A percentile compares a stretch with the other conserved stretches of the same genome.
Conservation (phyloP, 2,329 filamentous ascomycete species). For the Volutella citrinella region DNA sequence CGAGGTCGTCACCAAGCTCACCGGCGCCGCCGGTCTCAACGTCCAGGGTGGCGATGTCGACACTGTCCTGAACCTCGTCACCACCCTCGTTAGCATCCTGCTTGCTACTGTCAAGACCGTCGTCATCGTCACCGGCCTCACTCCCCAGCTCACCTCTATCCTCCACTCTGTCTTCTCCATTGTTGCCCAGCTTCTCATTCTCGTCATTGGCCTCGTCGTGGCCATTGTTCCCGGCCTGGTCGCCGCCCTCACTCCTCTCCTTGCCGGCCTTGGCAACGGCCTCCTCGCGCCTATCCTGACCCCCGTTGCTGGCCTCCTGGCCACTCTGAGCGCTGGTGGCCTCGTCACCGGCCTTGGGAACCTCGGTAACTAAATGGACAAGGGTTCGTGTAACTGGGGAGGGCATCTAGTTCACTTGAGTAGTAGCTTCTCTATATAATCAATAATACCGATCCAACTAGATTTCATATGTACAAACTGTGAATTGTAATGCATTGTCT, state of each 20-base stretch:
- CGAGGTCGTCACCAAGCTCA: constrained; percentile 21
- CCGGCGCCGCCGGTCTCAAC: constrained; percentile 16
- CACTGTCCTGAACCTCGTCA: constrained; percentile 19
- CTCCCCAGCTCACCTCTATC: constrained; percentile 21
- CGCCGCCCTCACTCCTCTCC: constrained; percentile 23
- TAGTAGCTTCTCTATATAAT: too few species aligned
- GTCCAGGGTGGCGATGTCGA: constrained; percentile 22
- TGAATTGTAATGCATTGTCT: too few species aligned
- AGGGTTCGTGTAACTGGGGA: too few species aligned
- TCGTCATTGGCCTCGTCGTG: constrained; percentile 20
- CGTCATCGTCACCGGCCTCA: constrained; percentile 21
- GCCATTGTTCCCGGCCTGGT: constrained; percentile 24
- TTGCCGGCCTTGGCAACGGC: constrained; percentile 21
- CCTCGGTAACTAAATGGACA: too few species aligned
- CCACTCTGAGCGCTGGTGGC: constrained; percentile 18
- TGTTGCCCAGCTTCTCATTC: constrained; percentile 21
- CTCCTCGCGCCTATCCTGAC: constrained; percentile 25
- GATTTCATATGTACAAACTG: too few species aligned
- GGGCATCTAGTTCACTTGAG: too few species aligned
- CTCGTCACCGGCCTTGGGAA: too few species aligned
- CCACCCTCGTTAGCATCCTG: constrained; percentile 16
- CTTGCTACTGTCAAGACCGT: constrained; percentile 22
- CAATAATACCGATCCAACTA: too few species aligned
- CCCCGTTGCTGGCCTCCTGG: constrained; percentile 22
- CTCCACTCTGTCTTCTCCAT: constrained; percentile 26